A percentile compares a stretch with the other conserved stretches of the same genome.
Evolutionary conservation across 768 basidiomycete genomes (phyloP).

Genomic region (Rickenella mellea): DNA sequence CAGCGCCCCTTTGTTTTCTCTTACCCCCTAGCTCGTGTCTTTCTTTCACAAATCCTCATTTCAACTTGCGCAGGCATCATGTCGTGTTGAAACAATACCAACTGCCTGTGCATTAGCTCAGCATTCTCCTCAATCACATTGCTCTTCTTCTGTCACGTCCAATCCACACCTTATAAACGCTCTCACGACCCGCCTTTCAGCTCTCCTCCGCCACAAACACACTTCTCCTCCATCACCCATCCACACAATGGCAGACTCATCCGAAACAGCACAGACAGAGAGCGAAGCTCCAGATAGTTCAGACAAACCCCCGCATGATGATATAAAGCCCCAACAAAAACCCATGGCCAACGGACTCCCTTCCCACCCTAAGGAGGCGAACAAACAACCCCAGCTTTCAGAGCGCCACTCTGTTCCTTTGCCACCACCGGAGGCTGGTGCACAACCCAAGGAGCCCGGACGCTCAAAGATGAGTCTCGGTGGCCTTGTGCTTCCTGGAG

Average conservation of each 20-base stretch:
- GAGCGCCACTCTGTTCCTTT: slow-evolving; percentile 38
- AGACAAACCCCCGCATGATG: slow-evolving; percentile 47
- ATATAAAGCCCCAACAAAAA: slow-evolving; percentile 10
- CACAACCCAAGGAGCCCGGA: slow-evolving; percentile 42
- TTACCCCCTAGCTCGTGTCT: slow-evolving; percentile 4
- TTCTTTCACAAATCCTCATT: slow-evolving; percentile 7
- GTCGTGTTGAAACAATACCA: not conserved
- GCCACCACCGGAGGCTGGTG: slow-evolving; percentile 39
- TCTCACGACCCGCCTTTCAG: not conserved
- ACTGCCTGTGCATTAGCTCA: not conserved
- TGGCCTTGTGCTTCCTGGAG: slow-evolving; percentile 23
- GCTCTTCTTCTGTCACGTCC: too few relatives aligned
- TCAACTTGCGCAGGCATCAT: slow-evolving; percentile 16
- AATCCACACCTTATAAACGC: too few relatives aligned
- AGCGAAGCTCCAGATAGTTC: slow-evolving; percentile 47
- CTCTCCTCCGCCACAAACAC: not conserved
- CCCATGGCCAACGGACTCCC: not conserved
- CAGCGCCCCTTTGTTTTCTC: slow-evolving; percentile 15
- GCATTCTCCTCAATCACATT: not conserved
- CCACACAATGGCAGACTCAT: slow-evolving; percentile 27
- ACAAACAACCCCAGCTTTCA: not conserved
- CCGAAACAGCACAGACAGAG: slow-evolving; percentile 44
- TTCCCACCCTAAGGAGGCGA: not conserved
- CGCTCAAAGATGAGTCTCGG: slow-evolving; percentile 33
- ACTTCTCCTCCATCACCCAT: not conserved